Conservation (phyloP, 2,329 filamentous ascomycete genomes). For the Pseudogymnoascus verrucosus region DNA sequence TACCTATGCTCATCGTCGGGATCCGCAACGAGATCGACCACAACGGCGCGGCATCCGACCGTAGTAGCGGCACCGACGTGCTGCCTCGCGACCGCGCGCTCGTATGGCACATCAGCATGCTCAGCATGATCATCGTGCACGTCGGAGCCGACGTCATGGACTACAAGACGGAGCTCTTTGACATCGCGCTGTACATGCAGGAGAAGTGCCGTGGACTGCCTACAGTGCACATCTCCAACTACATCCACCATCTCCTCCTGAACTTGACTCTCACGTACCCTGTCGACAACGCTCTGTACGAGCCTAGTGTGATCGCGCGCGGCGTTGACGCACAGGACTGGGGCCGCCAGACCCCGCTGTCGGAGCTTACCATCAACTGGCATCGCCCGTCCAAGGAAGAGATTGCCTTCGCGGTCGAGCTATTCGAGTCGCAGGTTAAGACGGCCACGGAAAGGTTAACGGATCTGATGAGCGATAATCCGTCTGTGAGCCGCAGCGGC, state of each 20-base stretch:
- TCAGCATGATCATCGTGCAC: conserved; percentile 97
- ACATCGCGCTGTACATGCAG: conserved; percentile 94
- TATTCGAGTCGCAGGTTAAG: conserved; percentile 78
- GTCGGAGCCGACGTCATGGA: conserved; percentile 83
- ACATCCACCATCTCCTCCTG: conserved; percentile 89
- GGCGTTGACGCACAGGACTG: conserved; percentile 75
- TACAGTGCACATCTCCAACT: conserved; percentile 94
- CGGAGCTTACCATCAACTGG: conserved; percentile 80
- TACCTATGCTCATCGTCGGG: conserved; percentile 82
- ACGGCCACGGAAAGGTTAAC: conserved; percentile 68
- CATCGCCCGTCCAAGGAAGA: conserved; percentile 75
- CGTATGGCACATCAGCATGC: conserved; percentile 94
- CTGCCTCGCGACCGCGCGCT: conserved; percentile 84
- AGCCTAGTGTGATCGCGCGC: conserved; percentile 61
- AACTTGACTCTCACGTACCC: conserved; percentile 94
- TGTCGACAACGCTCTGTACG: conserved; percentile 79
- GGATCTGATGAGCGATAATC: conserved; percentile 71
- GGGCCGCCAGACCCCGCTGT: conserved; percentile 68
- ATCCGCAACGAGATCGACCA: conserved; percentile 96
- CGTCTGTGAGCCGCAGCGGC: conserved; percentile 79
- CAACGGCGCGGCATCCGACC: conserved; percentile 89
- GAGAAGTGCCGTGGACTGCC: conserved; percentile 88
- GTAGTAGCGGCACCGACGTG: conserved; percentile 88
- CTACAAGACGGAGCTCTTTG: conserved; percentile 81
- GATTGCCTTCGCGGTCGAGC: conserved; percentile 77